A percentile compares a stretch with the other conserved stretches of the same genome.
phyloP scores from a whole-genome alignment of 768 basidiomycete genomes.

The Amanita brunnescens region DNA sequence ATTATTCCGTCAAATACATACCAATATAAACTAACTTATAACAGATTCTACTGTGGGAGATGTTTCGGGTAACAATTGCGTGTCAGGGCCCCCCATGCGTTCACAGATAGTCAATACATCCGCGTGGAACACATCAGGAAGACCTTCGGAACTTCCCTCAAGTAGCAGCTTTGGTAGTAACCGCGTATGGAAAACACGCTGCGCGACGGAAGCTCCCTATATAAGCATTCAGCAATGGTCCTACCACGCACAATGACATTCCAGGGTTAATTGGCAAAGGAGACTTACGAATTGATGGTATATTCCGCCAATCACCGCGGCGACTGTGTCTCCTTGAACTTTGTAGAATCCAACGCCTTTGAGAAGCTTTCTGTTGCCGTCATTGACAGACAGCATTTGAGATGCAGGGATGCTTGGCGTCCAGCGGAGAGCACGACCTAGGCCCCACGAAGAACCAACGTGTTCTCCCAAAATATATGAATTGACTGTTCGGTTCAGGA shows the following conservation, averaged over 20 bases:
- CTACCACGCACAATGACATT: neutral
- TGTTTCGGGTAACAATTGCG: conserved; percentile 8
- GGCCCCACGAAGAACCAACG: conserved; percentile 66
- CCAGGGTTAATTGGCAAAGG: no score
- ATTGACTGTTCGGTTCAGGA: conserved; percentile 51
- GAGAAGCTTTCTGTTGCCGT: conserved; percentile 28
- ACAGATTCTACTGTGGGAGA: neutral
- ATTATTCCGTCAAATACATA: neutral
- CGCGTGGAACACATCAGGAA: conserved; percentile 39
- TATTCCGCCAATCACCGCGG: conserved; percentile 68
- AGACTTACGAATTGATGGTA: conserved; percentile 75
- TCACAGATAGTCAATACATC: conserved; percentile 35
- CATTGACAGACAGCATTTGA: conserved; percentile 18
- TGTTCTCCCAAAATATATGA: conserved; percentile 66
- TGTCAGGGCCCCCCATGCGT: conserved; percentile 42
- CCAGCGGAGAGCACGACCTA: conserved; percentile 72
- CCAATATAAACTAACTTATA: neutral
- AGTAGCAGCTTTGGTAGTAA: conserved; percentile 35
- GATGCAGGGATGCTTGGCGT: conserved; percentile 43
- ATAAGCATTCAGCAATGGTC: conserved; percentile 7
- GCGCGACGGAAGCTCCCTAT: conserved; percentile 40
- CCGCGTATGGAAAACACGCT: conserved; percentile 42
- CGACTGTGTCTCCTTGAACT: conserved; percentile 68
- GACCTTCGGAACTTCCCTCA: conserved; percentile 23
- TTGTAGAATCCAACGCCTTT: conserved; percentile 63